Percentiles rank a stretch among this genome's conserved stretches.
Conservation (phyloP, 768 basidiomycete species). For the Gautieria morchelliformis region DNA sequence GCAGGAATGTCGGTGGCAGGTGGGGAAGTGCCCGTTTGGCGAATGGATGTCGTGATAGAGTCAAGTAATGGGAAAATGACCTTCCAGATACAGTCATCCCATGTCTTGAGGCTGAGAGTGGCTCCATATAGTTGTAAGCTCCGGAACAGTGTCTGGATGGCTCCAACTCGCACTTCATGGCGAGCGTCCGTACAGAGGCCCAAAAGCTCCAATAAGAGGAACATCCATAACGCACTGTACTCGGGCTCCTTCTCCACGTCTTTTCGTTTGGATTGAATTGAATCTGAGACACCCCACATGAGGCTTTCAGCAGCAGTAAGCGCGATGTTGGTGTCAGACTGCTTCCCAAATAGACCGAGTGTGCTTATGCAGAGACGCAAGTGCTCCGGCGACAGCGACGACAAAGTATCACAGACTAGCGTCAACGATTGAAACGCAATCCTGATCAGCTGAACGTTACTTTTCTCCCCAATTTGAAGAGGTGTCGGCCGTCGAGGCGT, state of each 20-base stretch:
- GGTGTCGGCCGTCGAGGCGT: slow-evolving; percentile 29
- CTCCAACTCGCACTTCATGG: slow-evolving; percentile 84
- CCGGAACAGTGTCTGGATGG: slow-evolving; percentile 91
- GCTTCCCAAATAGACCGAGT: slow-evolving; percentile 83
- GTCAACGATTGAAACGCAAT: slow-evolving; percentile 92
- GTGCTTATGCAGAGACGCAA: slow-evolving; percentile 85
- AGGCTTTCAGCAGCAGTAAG: slow-evolving; percentile 88
- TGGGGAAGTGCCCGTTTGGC: slow-evolving; percentile 19
- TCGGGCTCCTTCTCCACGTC: slow-evolving; percentile 50
- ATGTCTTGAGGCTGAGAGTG: slow-evolving; percentile 70
- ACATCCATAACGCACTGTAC: slow-evolving; percentile 91
- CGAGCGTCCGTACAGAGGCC: slow-evolving; percentile 74
- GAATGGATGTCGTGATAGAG: slow-evolving; percentile 49
- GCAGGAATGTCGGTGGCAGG: slow-evolving; percentile 8
- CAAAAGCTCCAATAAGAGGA: slow-evolving; percentile 73
- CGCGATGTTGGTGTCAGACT: slow-evolving; percentile 92
- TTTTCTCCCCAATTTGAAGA: slow-evolving; percentile 54
- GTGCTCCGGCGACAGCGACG: slow-evolving; percentile 69
- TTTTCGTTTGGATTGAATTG: slow-evolving; percentile 79
- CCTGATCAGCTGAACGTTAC: slow-evolving; percentile 69
- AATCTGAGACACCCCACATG: slow-evolving; percentile 93
- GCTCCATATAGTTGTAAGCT: slow-evolving; percentile 91
- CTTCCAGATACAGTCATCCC: slow-evolving; percentile 89
- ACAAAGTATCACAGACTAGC: slow-evolving; percentile 87
- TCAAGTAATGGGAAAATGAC: slow-evolving; percentile 83